phyloP scores from a whole-genome alignment of 441 rosid species.

The Gossypium davidsonii region DNA sequence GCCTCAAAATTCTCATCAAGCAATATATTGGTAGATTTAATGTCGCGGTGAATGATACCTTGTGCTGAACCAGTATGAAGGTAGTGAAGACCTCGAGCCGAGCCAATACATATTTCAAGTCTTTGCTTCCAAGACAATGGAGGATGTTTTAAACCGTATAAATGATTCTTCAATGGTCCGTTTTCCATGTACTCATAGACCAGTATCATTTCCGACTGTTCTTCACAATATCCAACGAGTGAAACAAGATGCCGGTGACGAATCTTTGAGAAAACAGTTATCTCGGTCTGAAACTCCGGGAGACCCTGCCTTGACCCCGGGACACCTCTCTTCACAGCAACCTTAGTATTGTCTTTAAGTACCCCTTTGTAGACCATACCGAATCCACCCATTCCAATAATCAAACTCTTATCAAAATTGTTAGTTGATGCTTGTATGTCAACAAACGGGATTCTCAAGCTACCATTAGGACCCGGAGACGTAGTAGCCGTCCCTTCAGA shows the following conservation, averaged over 20 bases:
- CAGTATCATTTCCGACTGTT: conserved; percentile 82
- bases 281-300: conserved; percentile 84
- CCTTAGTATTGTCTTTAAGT: conserved; percentile 57
- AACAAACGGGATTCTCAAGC: conserved; percentile 57
- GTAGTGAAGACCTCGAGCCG: conserved; percentile 89
- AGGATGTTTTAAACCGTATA: conserved; percentile 47
- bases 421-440: conserved; percentile 64
- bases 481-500: conserved; percentile 53
- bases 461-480: conserved; percentile 49
- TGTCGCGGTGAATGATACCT: conserved; percentile 90
- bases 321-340: conserved; percentile 78
- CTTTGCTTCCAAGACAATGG: conserved; percentile 81
- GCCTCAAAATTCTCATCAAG: conserved; percentile 60
- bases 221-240: conserved; percentile 80
- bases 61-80: conserved; percentile 88
- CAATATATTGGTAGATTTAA: conserved; percentile 78
- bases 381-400: conserved; percentile 81
- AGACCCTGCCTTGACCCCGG: conserved; percentile 90
- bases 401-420: conserved; percentile 56
- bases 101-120: conserved; percentile 78
- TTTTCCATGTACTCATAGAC: conserved; percentile 89
- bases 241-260: conserved; percentile 88
- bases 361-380: conserved; percentile 85
- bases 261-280: conserved; percentile 63
- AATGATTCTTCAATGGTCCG: conserved; percentile 71